Evolutionary conservation across 345 rosid species (phyloP), one percentile per base, ranked within the genome.

Genomic region (Camelina neglecta): DNA sequence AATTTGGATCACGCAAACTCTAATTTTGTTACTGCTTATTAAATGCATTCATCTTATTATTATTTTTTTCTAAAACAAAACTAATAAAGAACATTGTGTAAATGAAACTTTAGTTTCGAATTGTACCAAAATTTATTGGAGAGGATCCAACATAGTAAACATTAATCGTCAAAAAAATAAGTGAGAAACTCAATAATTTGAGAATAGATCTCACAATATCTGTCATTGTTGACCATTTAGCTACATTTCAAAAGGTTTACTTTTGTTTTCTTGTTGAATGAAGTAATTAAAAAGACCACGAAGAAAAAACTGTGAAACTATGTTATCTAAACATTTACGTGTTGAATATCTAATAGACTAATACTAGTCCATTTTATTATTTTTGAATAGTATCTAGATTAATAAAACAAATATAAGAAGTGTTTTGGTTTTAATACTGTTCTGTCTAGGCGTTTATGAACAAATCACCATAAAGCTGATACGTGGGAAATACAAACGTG

Each of bases 201-300:
- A 8, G 24, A 67, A 38, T 1, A 45, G 1, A 47, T 29, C 44
- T 38, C 20, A 62, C 18, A 55, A 65, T 45, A 21, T 44, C 36
- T 73, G 70, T 54, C 70, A 63, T 64, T 54, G 77, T 44, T 73
- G 71, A 73, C 77, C 45, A 63, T 29, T 54, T 53, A 73, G 57
- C 38, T 57, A 55, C 12, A 55, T 57, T 73, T 42, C 11, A n/a
- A 20, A 39, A 26, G 9, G 35, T 33, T 73, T 54, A 33, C 41
- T 38, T 41, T 12, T 42, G 7, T 38, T 53, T 63, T 36, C 12
- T 63, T 16, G 39, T 45, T 54, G 24, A 73, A 64, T n/a, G 8
- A 42, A 18, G 8, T 23, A 54, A 12, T 18, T 13, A 41, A 63
- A 15, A 58, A 15, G 36, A 53, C 23, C 36, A 53, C 23, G 4